phyloP scores from a whole-genome alignment of 768 basidiomycete genomes.

The Termitomyces sp. region DNA sequence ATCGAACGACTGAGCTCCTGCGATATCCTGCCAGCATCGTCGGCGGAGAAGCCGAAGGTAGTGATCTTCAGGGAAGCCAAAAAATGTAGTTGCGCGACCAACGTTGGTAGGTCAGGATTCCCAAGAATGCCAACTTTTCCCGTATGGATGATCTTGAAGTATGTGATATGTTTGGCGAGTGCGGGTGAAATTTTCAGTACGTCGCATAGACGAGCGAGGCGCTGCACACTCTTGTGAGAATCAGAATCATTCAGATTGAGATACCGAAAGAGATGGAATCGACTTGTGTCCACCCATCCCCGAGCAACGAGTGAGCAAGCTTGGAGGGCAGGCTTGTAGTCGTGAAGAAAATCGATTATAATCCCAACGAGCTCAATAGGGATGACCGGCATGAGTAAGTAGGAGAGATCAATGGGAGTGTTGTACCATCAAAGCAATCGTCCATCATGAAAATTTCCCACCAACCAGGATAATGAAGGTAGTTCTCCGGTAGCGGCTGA shows the following conservation, averaged over 20 bases:
- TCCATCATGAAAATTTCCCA: neutral
- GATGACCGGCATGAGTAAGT: slow-evolving; percentile 6
- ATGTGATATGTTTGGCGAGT: neutral
- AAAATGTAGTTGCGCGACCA: neutral
- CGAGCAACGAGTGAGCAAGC: slow-evolving; percentile 18
- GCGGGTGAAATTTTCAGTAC: neutral
- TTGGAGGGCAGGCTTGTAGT: too few species aligned
- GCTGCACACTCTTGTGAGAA: neutral
- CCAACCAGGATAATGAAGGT: neutral
- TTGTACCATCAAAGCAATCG: too few species aligned
- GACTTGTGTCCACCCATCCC: slow-evolving; percentile 24
- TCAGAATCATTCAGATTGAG: slow-evolving; percentile 18
- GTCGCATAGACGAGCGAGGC: neutral
- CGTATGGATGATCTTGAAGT: neutral
- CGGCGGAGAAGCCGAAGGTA: neutral
- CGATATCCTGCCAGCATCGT: neutral
- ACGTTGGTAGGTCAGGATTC: neutral
- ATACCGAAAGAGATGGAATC: slow-evolving; percentile 22
- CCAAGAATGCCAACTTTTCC: neutral
- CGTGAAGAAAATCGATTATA: slow-evolving; percentile 29
- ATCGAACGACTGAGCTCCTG: neutral
- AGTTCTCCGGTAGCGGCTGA: too few species aligned
- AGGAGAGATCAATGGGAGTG: too few species aligned
- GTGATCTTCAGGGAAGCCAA: neutral
- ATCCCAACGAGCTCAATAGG: slow-evolving; percentile 24